These are phyloP conservation scores for Calonectria montana DNA, from an alignment of 2,329 filamentous ascomycete genomes.

Conservation along the genomic window DNA sequence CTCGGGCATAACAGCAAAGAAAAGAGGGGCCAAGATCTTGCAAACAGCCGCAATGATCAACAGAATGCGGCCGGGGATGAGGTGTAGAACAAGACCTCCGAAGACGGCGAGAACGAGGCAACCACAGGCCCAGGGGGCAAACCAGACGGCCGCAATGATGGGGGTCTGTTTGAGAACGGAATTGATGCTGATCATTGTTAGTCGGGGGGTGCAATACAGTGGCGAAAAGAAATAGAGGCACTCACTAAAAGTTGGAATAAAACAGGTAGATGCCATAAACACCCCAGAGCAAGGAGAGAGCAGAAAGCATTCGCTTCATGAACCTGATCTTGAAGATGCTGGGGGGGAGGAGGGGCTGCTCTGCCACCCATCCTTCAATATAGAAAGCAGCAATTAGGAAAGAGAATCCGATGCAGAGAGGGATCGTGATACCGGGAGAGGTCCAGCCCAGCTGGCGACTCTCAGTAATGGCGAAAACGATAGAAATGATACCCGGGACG, in stretches of 20 bases:
- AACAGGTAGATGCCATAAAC: conserved; percentile 71
- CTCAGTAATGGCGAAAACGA: conserved; percentile 77
- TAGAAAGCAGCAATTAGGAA: conserved; percentile 67
- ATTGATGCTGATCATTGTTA: conserved; percentile 57
- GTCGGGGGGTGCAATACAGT: neutral
- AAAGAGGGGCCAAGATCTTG: conserved; percentile 61
- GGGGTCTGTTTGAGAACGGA: conserved; percentile 61
- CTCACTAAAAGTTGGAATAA: conserved; percentile 73
- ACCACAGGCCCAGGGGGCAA: conserved; percentile 66
- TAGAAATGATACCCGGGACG: conserved; percentile 69
- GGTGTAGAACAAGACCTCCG: conserved; percentile 66
- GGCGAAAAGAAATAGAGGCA: conserved; percentile 1
- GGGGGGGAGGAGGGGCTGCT: conserved; percentile 70
- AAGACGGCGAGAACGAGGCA: conserved; percentile 65
- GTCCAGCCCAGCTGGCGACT: conserved; percentile 72
- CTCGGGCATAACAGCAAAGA: conserved; percentile 67
- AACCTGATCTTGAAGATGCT: conserved; percentile 72
- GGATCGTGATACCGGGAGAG: conserved; percentile 72
- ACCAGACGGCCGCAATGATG: conserved; percentile 68
- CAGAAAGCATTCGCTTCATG: conserved; percentile 67
- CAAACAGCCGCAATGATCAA: conserved; percentile 62
- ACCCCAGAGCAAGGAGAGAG: conserved; percentile 61
- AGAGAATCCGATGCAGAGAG: conserved; percentile 66
- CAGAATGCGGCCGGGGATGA: conserved; percentile 63
- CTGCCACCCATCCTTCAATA: conserved; percentile 72